Evolutionary conservation across 225 moss, liverwort and hornwort genomes (phyloP), one percentile per base, ranked within the genome.

Genomic region (Straminergon stramineum): DNA sequence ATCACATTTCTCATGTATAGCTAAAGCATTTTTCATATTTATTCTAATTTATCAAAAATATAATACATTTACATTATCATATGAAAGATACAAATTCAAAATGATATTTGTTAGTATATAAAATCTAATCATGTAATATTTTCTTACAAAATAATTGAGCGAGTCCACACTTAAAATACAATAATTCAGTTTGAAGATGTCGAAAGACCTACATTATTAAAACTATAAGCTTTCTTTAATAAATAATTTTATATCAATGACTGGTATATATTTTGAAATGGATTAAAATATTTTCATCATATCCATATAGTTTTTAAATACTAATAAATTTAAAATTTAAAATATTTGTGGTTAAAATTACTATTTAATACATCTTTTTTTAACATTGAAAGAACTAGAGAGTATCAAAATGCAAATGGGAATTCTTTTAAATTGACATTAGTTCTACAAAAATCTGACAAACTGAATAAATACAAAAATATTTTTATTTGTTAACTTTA

Each of bases 71-170:
- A 20, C 4, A 27, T 5, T 2, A 26, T 5, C 6, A 15, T 32
- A 13, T 17, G 5, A 17, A 45, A 16, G 3, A 31, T 23, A 19
- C 1, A 22, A 52, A 31, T 37, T 0, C 2, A 52, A 86, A 15
- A 17, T 55, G 2, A 61, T 8, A 60, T n/a, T 27, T 26, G 2
- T 61, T 48, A 45, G 4, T 4, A 70, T 31, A 13, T 17, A 24
- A 9, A 4, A 4, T 37, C 2, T 9, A 37, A 32, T 0, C 4
- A 26, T 11, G 8, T 0, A 27, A 2, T 2, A 17, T 17, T 5
- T 43, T 20, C 92, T 85, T 90, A 92, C 92, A 82, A 82, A 92
- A 92, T 75, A 92, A 32, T 55, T 92, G 92, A 77, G 88, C 88
- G 77, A 88, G 43, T 13, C 88, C 90, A 24, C 92, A 92, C 48